A percentile compares a stretch with the other conserved stretches of the same genome.
phyloP scores from a whole-genome alignment of 106 monocot genomes.

The Vanilla planifolia region DNA sequence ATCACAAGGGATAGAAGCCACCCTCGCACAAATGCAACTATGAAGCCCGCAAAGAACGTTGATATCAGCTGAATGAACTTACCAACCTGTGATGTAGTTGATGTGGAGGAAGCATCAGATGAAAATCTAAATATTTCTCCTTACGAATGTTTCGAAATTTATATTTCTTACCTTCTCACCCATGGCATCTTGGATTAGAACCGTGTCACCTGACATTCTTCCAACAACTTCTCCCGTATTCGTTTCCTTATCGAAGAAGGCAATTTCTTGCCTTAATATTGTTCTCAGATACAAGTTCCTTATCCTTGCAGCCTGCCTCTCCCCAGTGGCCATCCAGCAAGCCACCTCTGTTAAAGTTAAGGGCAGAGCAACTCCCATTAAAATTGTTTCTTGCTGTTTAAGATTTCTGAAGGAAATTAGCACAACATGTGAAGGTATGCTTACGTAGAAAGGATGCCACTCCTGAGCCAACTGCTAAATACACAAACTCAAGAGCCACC shows the following conservation, averaged over 20 bases:
- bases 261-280: slow-evolving; percentile 5
- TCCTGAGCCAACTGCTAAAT: slow-evolving; percentile 34
- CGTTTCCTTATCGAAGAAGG: slow-evolving; percentile 7
- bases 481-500: slow-evolving; percentile 7
- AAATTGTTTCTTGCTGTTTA: too few relatives aligned
- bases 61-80: slow-evolving; percentile 47
- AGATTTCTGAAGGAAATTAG: neutral
- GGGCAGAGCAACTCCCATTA: neutral
- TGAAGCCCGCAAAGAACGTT: slow-evolving; percentile 54
- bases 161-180: slow-evolving; percentile 41
- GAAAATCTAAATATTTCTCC: neutral
- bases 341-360: slow-evolving; percentile 14
- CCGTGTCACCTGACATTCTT: slow-evolving; percentile 13
- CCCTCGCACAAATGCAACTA: slow-evolving; percentile 52
- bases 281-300: slow-evolving; percentile 7
- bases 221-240: slow-evolving; percentile 13
- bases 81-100: slow-evolving; percentile 24
- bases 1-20: slow-evolving; percentile 72
- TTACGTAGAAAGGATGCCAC: slow-evolving; percentile 53
- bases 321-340: slow-evolving; percentile 14
- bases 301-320: slow-evolving; percentile 8
- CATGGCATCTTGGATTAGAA: slow-evolving; percentile 34
- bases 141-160: neutral
- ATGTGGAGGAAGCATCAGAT: neutral
- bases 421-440: neutral